Conservation (phyloP, 345 rosid species). For the Melaleuca quinquenervia region DNA sequence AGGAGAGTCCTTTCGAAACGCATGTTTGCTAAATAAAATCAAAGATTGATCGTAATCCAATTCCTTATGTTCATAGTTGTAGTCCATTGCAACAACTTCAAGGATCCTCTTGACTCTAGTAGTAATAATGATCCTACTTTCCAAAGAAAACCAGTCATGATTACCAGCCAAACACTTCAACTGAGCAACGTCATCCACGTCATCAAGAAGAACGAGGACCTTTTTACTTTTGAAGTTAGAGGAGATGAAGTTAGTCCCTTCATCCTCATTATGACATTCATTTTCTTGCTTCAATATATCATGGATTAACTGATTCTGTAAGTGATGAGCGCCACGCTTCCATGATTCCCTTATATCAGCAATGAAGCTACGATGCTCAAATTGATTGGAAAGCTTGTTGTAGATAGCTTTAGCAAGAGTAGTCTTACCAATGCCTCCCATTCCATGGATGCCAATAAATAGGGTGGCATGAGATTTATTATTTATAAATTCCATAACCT, state of each 20-base stretch:
- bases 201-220: too few relatives aligned
- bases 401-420: neutral
- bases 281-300: neutral
- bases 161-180: too few relatives aligned
- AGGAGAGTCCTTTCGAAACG: neutral
- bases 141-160: too few relatives aligned
- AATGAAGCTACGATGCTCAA: neutral
- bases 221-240: too few relatives aligned
- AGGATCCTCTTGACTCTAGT: too few relatives aligned
- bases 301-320: neutral
- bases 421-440: neutral
- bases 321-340: neutral
- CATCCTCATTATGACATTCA: too few relatives aligned
- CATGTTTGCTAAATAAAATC: neutral
- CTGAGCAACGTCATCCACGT: too few relatives aligned
- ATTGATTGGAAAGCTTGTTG: neutral
- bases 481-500: neutral
- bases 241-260: neutral
- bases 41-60: rapidly evolving
- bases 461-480: neutral
- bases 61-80: rapidly evolving
- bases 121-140: too few relatives aligned
- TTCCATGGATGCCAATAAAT: neutral
- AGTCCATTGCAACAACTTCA: too few relatives aligned
- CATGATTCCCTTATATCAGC: neutral